These are phyloP conservation scores for Apiospora arundinis DNA, from an alignment of 2,329 filamentous ascomycete genomes.

Conservation along the genomic window DNA sequence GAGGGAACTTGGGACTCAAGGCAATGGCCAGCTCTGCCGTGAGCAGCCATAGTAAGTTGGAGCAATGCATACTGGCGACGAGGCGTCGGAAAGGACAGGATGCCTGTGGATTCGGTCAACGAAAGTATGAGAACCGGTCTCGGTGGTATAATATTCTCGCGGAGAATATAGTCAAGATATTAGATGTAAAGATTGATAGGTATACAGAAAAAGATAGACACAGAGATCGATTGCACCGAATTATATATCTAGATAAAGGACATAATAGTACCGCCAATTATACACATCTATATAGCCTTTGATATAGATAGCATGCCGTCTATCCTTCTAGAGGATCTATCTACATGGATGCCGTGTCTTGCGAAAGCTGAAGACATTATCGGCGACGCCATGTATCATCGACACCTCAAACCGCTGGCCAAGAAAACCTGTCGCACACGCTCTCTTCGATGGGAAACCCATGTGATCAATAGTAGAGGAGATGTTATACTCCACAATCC, in stretches of 20 bases:
- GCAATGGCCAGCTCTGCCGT: background rate
- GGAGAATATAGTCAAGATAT: background rate
- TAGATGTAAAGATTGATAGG: background rate
- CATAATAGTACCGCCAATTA: background rate
- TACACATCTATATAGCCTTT: background rate
- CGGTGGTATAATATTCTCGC: background rate
- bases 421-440: background rate
- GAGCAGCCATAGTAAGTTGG: background rate
- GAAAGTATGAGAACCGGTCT: slow-evolving; percentile 1
- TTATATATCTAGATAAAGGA: background rate
- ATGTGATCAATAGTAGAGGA: background rate
- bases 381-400: background rate
- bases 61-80: background rate
- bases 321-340: background rate
- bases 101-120: background rate
- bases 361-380: background rate
- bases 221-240: background rate
- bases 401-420: background rate
- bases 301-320: background rate
- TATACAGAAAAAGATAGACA: background rate
- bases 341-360: background rate
- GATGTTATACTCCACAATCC: too few relatives aligned
- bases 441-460: background rate
- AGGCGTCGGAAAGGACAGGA: background rate
- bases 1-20: background rate